A percentile compares a stretch with the other conserved stretches of the same genome.
Conservation (phyloP, 1,284 basidiomycete species). For the Tylopilus sp. region DNA sequence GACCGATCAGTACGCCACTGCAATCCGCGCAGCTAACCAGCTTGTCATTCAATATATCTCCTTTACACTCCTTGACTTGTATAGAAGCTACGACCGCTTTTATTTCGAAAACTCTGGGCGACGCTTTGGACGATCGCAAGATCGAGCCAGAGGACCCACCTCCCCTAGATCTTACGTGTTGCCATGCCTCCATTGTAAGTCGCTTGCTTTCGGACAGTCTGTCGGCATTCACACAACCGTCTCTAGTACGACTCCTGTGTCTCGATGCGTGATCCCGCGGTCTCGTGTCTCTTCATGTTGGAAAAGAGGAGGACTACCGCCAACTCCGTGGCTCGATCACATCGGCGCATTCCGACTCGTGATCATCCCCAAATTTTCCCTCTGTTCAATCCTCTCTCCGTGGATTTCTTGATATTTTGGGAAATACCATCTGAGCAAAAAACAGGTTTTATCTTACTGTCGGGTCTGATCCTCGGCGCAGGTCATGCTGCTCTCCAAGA, state of each 20-base stretch:
- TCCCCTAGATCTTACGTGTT: conserved; percentile 49
- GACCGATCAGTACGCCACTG: conserved; percentile 39
- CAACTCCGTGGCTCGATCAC: conserved; percentile 39
- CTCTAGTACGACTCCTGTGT: conserved; percentile 16
- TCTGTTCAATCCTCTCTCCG: conserved; percentile 65
- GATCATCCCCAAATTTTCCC: conserved; percentile 68
- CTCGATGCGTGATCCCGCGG: conserved; percentile 34
- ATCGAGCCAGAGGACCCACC: conserved; percentile 49
- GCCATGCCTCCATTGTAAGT: conserved; percentile 47
- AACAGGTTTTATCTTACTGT: conserved; percentile 57
- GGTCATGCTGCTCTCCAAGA: conserved; percentile 58
- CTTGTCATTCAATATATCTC: conserved; percentile 42
- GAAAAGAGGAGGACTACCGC: conserved; percentile 44
- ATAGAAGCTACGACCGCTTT: conserved; percentile 45
- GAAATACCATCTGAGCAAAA: conserved; percentile 54
- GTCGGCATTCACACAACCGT: conserved; percentile 4
- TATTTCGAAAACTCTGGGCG: conserved; percentile 48
- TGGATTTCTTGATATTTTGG: conserved; percentile 78
- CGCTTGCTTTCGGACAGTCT: neutral
- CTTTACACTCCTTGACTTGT: conserved; percentile 39
- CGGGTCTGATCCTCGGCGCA: conserved; percentile 64
- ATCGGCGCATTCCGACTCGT: conserved; percentile 60
- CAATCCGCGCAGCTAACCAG: conserved; percentile 49
- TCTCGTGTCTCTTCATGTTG: conserved; percentile 47
- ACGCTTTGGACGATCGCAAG: conserved; percentile 50